Base-by-base conservation (phyloP, 2,329 filamentous ascomycete genomes). In the Aspergillus udagawae region DNA sequence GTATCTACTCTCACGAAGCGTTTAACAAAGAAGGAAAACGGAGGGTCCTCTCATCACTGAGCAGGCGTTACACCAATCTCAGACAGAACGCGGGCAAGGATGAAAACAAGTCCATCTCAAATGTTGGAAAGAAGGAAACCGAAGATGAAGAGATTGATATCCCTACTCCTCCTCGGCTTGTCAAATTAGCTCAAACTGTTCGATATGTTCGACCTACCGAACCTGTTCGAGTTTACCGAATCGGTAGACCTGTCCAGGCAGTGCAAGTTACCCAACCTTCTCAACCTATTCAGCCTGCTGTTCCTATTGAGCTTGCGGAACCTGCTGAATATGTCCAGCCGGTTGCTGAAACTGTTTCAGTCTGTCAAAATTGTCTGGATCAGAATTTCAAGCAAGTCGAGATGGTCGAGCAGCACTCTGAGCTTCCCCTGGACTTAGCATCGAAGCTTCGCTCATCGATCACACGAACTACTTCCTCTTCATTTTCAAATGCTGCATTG, bases 1-100 rank as follows among this genome's bases (percentile, higher is more conserved):
- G 56, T 7, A 8, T 57, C 12, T 59, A 62, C 42, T 64, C 61
- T 7, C 61, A 63, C 29, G 48, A 42, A 25, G 47, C 58, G 10
- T 63, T 61, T 44, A 52, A 54, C 17, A 57, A 35, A 17, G 61
- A 66, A 51, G 57, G 57, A 25, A 58, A 58, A 32, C 55, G 61
- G 32, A 59, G 53, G 12, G 57, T 59, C 4, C 50, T 61, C 4
- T 63, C 61, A 21, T 54, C 55, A 28, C 21, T 62, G 9, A 55
- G 53, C 9, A 59, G 28, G 49, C 51, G 44, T 25, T 38, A 45
- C 42, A 35, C 49, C 12, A 54, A 29, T 38, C 32, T 47, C 6
- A 51, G 44, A 23, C 41, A 14, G n/a, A 52, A 29, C 23, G n/a
- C 28, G 20, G 20, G 52, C 27, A 50, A 51, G 25, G 20, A 25